Evolutionary conservation across 2,329 filamentous ascomycete genomes (phyloP), one percentile per base, ranked within the genome.

Genomic region (Paracoccidioides lutzii): DNA sequence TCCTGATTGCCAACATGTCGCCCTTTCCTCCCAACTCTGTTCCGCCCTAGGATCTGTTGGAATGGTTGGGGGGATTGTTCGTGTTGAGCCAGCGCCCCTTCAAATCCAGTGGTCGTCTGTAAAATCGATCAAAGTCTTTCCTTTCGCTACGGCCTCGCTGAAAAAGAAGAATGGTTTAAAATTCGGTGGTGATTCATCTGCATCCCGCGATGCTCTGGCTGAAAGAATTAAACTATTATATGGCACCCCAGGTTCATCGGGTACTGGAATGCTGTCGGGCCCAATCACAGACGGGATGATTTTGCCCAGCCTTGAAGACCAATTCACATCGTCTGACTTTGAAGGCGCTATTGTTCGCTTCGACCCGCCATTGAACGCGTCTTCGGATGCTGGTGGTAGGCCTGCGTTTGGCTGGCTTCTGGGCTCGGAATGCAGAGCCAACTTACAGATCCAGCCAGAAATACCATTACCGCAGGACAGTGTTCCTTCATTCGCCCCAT

Each of bases 231-330:
- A 82, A 59, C 79, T 83, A 9, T 79, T 88, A 3, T 93, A 93
- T 62, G 80, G 82, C 22, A 78, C 76, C 35, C 67, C 75, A 35
- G 78, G 76, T 41, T 75, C 22, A 22, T 22, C 73, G 0, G 79
- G 80, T 28, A 71, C 75, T 45, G 82, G 85, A 1, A 69, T 97
- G 15, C 74, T 97, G 1, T 81, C 87, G 55, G 93, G 93, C 0
- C 90, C 93, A 4, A 68, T 98, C 52, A 96, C 90, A 0, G 89
- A 98, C 69, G 90, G 91, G 2, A 86, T 91, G 73, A 72, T 96
- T 12, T 72, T 98, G 22, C 81, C 80, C 1, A 83, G 76, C 40
- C 78, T 77, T 55, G 76, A 78, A 57, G 81, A 73, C 28, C 73
- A 78, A n/a, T 77, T 65, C 72, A 61, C 74, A 69, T 53, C 78